Conservation (phyloP, 148 eudicot species). For the Linanthus parryae region DNA sequence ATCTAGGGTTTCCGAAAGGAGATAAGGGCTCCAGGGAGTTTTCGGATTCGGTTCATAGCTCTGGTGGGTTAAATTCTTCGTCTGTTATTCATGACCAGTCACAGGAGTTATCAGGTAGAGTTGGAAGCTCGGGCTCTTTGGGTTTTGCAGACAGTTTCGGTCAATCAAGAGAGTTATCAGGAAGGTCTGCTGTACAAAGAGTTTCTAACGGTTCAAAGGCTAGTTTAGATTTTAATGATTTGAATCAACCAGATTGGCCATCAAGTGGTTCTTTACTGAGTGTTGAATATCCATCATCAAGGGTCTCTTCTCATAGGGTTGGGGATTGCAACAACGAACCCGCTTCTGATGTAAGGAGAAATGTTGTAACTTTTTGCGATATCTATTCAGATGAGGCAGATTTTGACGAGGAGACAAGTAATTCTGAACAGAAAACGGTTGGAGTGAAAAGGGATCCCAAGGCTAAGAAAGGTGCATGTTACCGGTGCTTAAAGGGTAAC, state of each 20-base stretch:
- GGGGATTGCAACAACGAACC: conserved; percentile 60
- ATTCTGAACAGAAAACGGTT: conserved; percentile 28
- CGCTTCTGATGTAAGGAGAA: conserved; percentile 37
- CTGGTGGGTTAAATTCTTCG: conserved; percentile 49
- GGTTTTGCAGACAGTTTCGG: conserved; percentile 67
- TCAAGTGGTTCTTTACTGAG: conserved; percentile 71
- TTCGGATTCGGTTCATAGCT: conserved; percentile 50
- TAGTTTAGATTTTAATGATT: conserved; percentile 40
- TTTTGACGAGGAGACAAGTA: conserved; percentile 30
- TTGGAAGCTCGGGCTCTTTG: conserved; percentile 65
- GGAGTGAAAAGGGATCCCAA: conserved; percentile 53
- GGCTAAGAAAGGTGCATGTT: conserved; percentile 76
- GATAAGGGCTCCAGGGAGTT: conserved; percentile 43
- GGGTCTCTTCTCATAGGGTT: conserved; percentile 59
- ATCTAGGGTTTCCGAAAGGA: conserved; percentile 39
- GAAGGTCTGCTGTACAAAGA: conserved; percentile 33
- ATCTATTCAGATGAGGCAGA: conserved; percentile 48
- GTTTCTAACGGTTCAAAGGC: conserved; percentile 46
- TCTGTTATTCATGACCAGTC: conserved; percentile 55
- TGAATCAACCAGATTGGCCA: conserved; percentile 58
- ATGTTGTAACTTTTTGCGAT: conserved; percentile 60
- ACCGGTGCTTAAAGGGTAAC: conserved; percentile 79
- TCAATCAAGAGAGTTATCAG: conserved; percentile 60
- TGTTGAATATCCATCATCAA: conserved; percentile 71
- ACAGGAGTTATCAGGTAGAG: conserved; percentile 43